phyloP scores from a whole-genome alignment of 768 basidiomycete species.

The Leccinum boreale region DNA sequence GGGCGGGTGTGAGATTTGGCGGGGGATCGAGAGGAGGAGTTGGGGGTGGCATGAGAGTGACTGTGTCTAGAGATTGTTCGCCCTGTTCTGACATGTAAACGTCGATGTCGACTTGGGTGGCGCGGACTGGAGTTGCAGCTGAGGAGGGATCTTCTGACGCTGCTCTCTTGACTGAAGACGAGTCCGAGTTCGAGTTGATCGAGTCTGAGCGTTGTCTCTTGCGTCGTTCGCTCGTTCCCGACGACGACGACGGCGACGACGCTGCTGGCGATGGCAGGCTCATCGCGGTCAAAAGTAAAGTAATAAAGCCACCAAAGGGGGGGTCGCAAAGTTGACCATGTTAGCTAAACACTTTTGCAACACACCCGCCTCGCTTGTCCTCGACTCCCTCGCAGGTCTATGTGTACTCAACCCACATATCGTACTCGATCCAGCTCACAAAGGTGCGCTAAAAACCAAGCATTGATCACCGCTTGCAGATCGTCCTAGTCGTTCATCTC shows the following conservation, averaged over 20 bases:
- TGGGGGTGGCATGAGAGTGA: conserved; percentile 26
- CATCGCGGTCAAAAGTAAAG: conserved; percentile 32
- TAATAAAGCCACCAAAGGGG: neutral
- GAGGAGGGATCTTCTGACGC: conserved; percentile 61
- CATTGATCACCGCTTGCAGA: neutral
- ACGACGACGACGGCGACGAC: conserved; percentile 32
- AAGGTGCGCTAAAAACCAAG: conserved; percentile 43
- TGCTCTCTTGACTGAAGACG: conserved; percentile 76
- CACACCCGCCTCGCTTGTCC: conserved; percentile 22
- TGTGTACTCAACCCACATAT: conserved; percentile 34
- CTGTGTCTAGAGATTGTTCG: conserved; percentile 28
- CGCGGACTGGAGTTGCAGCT: conserved; percentile 33
- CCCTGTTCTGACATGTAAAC: conserved; percentile 62
- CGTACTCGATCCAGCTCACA: conserved; percentile 65
- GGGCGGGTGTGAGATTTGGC: conserved; percentile 32
- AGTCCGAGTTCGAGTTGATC: conserved; percentile 55
- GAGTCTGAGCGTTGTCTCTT: conserved; percentile 76
- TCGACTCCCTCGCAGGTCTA: too few species aligned
- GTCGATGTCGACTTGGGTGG: conserved; percentile 57
- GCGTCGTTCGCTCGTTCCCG: conserved; percentile 42
- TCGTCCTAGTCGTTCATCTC: conserved; percentile 57
- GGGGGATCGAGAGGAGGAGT: conserved; percentile 22
- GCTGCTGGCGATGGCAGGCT: conserved; percentile 40
- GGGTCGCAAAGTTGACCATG: conserved; percentile 3
- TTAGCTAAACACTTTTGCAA: conserved; percentile 70